These are phyloP conservation scores for Echinochloa phyllopogon DNA, from an alignment of 176 grass and related monocot genomes.

Conservation along the genomic window DNA sequence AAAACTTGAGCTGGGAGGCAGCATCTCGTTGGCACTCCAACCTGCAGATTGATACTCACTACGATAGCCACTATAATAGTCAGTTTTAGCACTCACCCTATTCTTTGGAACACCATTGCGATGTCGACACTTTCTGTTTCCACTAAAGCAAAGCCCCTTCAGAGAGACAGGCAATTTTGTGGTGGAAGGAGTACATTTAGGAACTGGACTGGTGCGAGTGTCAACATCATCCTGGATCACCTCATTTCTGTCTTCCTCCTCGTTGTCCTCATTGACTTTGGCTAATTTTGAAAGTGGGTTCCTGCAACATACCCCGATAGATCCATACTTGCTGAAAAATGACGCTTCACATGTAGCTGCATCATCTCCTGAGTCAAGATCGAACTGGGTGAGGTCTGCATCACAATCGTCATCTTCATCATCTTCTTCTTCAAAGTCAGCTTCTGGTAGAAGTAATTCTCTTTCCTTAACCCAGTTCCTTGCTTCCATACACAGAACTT, in stretches of 20 bases:
- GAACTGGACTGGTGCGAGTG: slow-evolving; percentile 17
- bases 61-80: slow-evolving; percentile 37
- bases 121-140: slow-evolving; percentile 5
- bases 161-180: slow-evolving; percentile 49
- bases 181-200: slow-evolving; percentile 29
- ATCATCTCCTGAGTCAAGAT: slow-evolving; percentile 61
- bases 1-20: slow-evolving; percentile 48
- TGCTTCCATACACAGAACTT: slow-evolving; percentile 62
- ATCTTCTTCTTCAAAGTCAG: slow-evolving; percentile 35
- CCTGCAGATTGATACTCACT: slow-evolving; percentile 44
- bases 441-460: slow-evolving; percentile 43
- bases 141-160: slow-evolving; percentile 44
- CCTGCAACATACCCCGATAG: slow-evolving; percentile 27
- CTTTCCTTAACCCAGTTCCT: slow-evolving; percentile 49
- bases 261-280: slow-evolving; percentile 38
- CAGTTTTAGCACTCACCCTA: slow-evolving; percentile 36
- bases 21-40: slow-evolving; percentile 57
- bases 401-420: slow-evolving; percentile 27
- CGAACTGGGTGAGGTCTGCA: slow-evolving; percentile 39
- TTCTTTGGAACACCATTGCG: slow-evolving; percentile 16
- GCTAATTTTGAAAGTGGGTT: slow-evolving; percentile 56
- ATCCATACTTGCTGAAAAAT: slow-evolving; percentile 38
- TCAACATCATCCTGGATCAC: slow-evolving; percentile 13
- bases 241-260: slow-evolving; percentile 20
- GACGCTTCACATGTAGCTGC: slow-evolving; percentile 33